phyloP scores from a whole-genome alignment of 192 early-diverging fungal genomes.

The Coemansia sp. region DNA sequence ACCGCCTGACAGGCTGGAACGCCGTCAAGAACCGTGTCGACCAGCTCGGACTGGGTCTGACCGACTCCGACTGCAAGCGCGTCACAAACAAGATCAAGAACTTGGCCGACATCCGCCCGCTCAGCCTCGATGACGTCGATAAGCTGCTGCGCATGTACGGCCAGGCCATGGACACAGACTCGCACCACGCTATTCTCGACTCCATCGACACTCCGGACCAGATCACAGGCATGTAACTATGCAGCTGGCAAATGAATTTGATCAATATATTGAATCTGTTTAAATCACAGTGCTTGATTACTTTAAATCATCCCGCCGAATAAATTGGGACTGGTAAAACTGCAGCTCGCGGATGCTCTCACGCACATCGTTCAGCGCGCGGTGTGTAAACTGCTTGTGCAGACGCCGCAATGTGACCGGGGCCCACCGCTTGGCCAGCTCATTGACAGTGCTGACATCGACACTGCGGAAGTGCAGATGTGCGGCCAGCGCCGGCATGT shows the following conservation, averaged over 20 bases:
- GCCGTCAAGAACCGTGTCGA: constrained; percentile 98
- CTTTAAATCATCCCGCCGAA: not conserved
- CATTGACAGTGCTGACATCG: constrained; percentile 88
- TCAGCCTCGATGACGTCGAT: constrained; percentile 93
- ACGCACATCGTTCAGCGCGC: constrained; percentile 84
- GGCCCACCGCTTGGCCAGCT: constrained; percentile 75
- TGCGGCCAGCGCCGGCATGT: constrained; percentile 71
- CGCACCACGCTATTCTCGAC: constrained; percentile 53
- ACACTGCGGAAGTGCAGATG: constrained; percentile 77
- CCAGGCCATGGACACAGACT: constrained; percentile 60
- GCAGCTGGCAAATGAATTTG: not conserved
- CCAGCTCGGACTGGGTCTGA: constrained; percentile 79
- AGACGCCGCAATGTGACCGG: constrained; percentile 31
- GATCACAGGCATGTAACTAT: constrained; percentile 42
- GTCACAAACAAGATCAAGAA: constrained; percentile 94
- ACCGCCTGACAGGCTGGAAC: constrained; percentile 98
- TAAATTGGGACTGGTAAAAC: constrained; percentile 57
- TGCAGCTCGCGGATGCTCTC: constrained; percentile 84
- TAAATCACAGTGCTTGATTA: too few species aligned
- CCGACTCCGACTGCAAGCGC: constrained; percentile 87
- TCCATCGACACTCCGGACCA: constrained; percentile 57
- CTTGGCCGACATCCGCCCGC: constrained; percentile 89
- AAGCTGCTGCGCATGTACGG: constrained; percentile 51
- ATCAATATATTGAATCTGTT: not conserved
- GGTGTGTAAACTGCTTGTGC: constrained; percentile 59